Base-by-base conservation (phyloP, 2,329 filamentous ascomycete species). In the Penicillium paneum region DNA sequence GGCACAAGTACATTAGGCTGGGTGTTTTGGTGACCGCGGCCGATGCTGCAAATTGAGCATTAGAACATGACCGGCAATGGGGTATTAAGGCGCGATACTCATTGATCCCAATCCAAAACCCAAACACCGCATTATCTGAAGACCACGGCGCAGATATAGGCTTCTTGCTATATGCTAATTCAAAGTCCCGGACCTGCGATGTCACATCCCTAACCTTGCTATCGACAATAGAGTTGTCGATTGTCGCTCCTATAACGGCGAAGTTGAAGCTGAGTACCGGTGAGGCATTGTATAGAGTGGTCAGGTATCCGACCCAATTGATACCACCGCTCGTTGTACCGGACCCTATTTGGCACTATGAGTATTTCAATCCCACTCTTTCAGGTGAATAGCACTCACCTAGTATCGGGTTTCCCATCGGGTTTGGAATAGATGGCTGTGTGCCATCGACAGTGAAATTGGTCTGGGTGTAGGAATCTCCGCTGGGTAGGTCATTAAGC, bases 381-480 rank as follows among this genome's bases (percentile, higher is more conserved):
- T 39, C 66, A 10, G 12, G 12, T 32, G 12, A 15, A 34, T 21
- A 21, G 5, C 5, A n/a, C 42, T 11, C 42, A 44, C 69, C 68
- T 19, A 71, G 43, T 10, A 73, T 45, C 0, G 85, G 85, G 62
- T 88, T 88, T 1, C 85, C 84, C 57, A 87, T 73, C 1, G 83
- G 83, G 63, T 84, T 83, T 8, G 71, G 67, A 3, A 74, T 58
- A 7, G 75, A 80, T 1, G 85, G 83, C 36, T 83, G 78, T 0
- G 75, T 69, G 21, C 76, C 74, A 11, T 72, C 77, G 36, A 79
- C 72, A 55, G 84, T 71, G 70, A 87, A 88, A 6, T 81, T 80
- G 2, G 82, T 84, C 56, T 81, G 78, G 1, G 81, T 81, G 70
- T 85, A 86, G 2, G 81, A 84, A 63, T 86, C 81, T 39, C 83